Evolutionary conservation across 495 filamentous ascomycete species (phyloP), one percentile per base, ranked within the genome.

Genomic region (Friedmanniomyces simplex): DNA sequence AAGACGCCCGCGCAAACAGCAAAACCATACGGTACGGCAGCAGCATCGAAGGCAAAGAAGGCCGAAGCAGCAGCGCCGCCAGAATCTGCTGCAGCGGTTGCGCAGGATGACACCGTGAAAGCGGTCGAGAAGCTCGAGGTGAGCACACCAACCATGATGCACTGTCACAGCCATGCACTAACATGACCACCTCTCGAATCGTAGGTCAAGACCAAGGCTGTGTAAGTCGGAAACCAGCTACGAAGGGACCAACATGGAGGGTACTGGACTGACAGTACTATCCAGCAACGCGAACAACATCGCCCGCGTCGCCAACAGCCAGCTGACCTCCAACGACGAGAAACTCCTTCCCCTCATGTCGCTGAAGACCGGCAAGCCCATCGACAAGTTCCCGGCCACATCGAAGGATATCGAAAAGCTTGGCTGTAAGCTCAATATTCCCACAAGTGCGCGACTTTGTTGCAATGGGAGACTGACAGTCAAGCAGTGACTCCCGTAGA

Each of bases 281-380:
- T 10, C 28, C 28, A 60, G 51, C 39, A 66, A 66, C 21, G 55
- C 50, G 42, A 66, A 66, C 58, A 64, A 64, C 52, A 45, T 66
- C n/a, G 57, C 64, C 36, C 64, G 58, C 30, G 64, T 66, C 1
- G 58, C 64, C 20, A 66, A 64, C 54, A 61, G 61, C 52, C 54
- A 59, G 13, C 42, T 64, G 51, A 53, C 43, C 16, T 28, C 61
- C 25, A 50, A 52, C 39, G 50, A 61, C 26, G 63, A 66, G 24
- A 60, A 63, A 30, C 50, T 66, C 34, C 55, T 58, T n/a, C 36
- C 55, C 1, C 22, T 66, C 26, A 4, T 54, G 20, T 49, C 51
- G 4, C 48, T 66, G 22, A 66, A 66, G 58, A 61, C 64, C 8
- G 55, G 60, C 36, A 55, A 59, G 34, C 61, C 64, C 5, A 48